Evolutionary conservation across 495 filamentous ascomycete genomes (phyloP), one percentile per base, ranked within the genome.

Genomic region (Aspergillus biplanus): DNA sequence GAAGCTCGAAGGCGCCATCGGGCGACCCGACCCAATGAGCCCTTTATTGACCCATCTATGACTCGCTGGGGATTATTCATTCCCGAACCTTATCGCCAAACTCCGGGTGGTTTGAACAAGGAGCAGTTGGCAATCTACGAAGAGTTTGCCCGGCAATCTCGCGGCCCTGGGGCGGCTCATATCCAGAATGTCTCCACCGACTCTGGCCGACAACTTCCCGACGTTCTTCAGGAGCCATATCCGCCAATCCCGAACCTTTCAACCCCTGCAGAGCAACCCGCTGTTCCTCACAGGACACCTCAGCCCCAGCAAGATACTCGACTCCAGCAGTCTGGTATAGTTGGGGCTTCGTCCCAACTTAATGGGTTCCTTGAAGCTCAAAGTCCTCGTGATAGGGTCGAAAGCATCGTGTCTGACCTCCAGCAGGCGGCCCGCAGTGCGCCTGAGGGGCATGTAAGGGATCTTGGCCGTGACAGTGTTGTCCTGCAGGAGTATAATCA

Each of bases 71-170:
- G 92, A 11, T 85, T 89, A 68, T 91, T 89, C 33, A 96, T 99
- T 62, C 92, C 93, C 0, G 89, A 93, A 65, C 94, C 93, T 7
- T 98, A 90, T 79, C 90, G 93, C 62, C 85, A 95, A 68, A 85
- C 86, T 49, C 85, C 88, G 13, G 85, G 84, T 44, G 95, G 96
- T 7, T 80, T 99, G 34, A 98, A 96, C 66, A 82, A 88, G 52
- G 91, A 97, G 67, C 95, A 99, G 71, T 85, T 97, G 80, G 90
- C 90, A 13, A 94, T 99, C 48, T 99, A 98, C 66, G 92, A 96
- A 63, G 92, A 97, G 49, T 99, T 99, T 74, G 92, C 90, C 6
- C 84, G 92, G 48, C 91, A 94, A 70, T 85, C 89, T 9, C 87
- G 91, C 33, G 84, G 83, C 15, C 78, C 86, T 1, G 66, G 57